phyloP scores from a whole-genome alignment of 352 stramenopile genomes.

The Thraustotheca clavata region DNA sequence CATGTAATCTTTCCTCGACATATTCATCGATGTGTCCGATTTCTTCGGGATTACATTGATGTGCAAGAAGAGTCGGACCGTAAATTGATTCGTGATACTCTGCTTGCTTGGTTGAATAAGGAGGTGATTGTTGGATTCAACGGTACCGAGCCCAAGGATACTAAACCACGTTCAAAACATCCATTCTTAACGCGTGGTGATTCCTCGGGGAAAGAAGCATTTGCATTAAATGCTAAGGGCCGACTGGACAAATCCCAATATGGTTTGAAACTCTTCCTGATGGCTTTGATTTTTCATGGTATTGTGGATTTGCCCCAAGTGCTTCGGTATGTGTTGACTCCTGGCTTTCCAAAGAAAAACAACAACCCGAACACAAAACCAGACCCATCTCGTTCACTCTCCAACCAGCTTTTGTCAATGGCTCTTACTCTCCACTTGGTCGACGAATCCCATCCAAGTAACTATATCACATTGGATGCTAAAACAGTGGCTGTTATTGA shows the following conservation, averaged over 20 bases:
- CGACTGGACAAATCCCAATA: slow-evolving; percentile 78
- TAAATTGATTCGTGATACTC: slow-evolving; percentile 47
- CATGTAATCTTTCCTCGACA: slow-evolving; percentile 62
- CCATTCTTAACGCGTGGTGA: slow-evolving; percentile 60
- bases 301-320: slow-evolving; percentile 79
- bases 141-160: slow-evolving; percentile 58
- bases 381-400: slow-evolving; percentile 25
- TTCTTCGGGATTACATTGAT: slow-evolving; percentile 77
- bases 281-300: slow-evolving; percentile 75
- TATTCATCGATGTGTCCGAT: slow-evolving; percentile 70
- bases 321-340: slow-evolving; percentile 71
- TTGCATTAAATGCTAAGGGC: slow-evolving; percentile 72
- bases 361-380: slow-evolving; percentile 40
- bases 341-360: slow-evolving; percentile 48
- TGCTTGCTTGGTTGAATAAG: slow-evolving; percentile 80
- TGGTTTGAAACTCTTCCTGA: slow-evolving; percentile 75
- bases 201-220: slow-evolving; percentile 67
- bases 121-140: slow-evolving; percentile 76
- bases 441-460: slow-evolving; percentile 50
- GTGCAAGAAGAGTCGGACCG: slow-evolving; percentile 72
- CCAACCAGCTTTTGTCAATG: slow-evolving; percentile 75
- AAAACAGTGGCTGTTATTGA: slow-evolving; percentile 80
- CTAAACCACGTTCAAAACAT: slow-evolving; percentile 33
- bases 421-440: slow-evolving; percentile 78
- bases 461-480: slow-evolving; percentile 65